These are phyloP conservation scores for Gracilariopsis chorda DNA, from an alignment of 23 red algal genomes.

Conservation along the genomic window DNA sequence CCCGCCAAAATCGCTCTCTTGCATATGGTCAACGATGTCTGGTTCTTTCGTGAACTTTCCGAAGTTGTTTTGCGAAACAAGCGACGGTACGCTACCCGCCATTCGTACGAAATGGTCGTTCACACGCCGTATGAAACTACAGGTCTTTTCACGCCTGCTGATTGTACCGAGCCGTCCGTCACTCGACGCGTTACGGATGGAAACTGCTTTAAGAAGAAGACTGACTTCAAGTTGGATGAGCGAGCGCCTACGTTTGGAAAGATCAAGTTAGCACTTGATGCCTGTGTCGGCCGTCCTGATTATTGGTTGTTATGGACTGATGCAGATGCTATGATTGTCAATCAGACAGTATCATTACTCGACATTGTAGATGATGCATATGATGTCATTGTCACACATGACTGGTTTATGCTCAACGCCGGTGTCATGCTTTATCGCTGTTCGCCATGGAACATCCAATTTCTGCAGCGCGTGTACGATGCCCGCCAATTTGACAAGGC, in stretches of 20 bases:
- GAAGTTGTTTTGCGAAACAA: slow-evolving; percentile 73
- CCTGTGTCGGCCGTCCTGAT: slow-evolving; percentile 72
- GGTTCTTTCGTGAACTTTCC: slow-evolving; percentile 74
- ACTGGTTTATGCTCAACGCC: slow-evolving; percentile 96
- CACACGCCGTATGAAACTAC: slow-evolving; percentile 73
- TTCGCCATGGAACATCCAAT: slow-evolving; percentile 77
- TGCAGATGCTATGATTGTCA: slow-evolving; percentile 85
- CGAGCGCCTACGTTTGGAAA: slow-evolving; percentile 90
- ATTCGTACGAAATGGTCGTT: slow-evolving; percentile 76
- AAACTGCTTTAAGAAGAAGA: slow-evolving; percentile 19
- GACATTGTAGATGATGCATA: slow-evolving; percentile 85
- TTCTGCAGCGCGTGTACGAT: slow-evolving; percentile 65
- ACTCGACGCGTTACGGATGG: background rate
- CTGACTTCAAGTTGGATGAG: slow-evolving; percentile 53
- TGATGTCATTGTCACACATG: slow-evolving; percentile 77
- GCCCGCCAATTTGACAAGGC: slow-evolving; percentile 79
- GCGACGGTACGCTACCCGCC: slow-evolving; percentile 72
- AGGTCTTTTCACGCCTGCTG: slow-evolving; percentile 52
- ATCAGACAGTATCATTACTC: slow-evolving; percentile 57
- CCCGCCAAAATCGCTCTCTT: slow-evolving; percentile 60
- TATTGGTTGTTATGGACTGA: slow-evolving; percentile 91
- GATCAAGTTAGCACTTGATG: slow-evolving; percentile 86
- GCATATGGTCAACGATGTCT: slow-evolving; percentile 82
- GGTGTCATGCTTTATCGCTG: slow-evolving; percentile 81
- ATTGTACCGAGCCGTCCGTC: slow-evolving; percentile 3